phyloP scores from a whole-genome alignment of 2,329 filamentous ascomycete species.

The Colletotrichum chrysophilum region DNA sequence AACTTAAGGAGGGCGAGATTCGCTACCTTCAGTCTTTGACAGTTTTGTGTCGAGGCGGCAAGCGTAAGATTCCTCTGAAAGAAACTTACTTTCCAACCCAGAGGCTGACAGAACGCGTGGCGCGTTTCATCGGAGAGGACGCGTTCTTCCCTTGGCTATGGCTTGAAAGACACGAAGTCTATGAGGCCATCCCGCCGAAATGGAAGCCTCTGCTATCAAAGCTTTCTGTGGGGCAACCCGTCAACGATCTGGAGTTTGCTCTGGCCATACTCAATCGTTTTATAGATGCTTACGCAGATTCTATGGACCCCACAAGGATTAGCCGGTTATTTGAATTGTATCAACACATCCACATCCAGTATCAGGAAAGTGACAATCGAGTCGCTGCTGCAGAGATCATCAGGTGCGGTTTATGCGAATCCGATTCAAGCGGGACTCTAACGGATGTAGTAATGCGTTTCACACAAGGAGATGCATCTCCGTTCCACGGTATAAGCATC shows the following conservation, averaged over 20 bases:
- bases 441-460: background rate
- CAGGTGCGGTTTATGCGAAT: background rate
- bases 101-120: background rate
- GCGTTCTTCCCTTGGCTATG: background rate
- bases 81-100: background rate
- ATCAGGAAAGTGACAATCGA: background rate
- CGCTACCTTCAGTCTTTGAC: background rate
- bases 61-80: background rate
- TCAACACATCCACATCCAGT: background rate
- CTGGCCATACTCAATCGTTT: background rate
- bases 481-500: background rate
- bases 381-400: background rate
- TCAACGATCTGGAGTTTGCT: background rate
- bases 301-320: background rate
- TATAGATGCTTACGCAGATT: background rate
- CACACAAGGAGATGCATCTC: background rate
- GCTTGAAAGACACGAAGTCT: background rate
- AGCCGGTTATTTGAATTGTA: background rate
- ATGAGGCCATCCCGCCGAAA: background rate
- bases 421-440: background rate
- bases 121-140: background rate
- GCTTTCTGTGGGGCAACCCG: background rate
- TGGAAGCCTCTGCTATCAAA: background rate
- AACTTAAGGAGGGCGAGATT: background rate
- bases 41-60: background rate